Evolutionary conservation across 768 basidiomycete species (phyloP).

Genomic region (Sutorius australiensis): DNA sequence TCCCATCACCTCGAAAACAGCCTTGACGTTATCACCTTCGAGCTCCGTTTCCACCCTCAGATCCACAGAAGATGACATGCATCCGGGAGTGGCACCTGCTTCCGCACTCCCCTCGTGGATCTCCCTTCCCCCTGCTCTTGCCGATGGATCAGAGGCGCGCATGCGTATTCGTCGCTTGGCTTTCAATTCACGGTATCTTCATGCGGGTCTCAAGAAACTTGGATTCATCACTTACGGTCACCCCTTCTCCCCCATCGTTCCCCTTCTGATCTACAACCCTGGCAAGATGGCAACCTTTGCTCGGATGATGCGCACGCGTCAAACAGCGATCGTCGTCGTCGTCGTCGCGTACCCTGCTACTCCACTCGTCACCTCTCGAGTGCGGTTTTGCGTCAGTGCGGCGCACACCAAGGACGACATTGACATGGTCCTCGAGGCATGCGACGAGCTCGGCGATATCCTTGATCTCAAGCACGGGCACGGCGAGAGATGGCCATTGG

Average conservation of each 20-base stretch:
- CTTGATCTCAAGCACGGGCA: conserved; percentile 84
- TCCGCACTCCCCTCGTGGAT: conserved; percentile 75
- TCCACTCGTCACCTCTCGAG: conserved; percentile 80
- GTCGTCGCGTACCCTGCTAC: conserved; percentile 92
- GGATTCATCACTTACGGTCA: conserved; percentile 97
- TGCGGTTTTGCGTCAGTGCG: conserved; percentile 92
- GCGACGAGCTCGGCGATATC: conserved; percentile 87
- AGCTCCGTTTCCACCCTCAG: conserved; percentile 26
- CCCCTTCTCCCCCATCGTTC: conserved; percentile 88
- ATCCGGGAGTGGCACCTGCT: conserved; percentile 69
- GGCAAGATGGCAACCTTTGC: conserved; percentile 94
- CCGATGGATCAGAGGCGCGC: conserved; percentile 81
- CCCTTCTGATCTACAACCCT: conserved; percentile 86
- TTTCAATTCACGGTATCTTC: conserved; percentile 94
- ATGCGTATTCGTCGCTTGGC: conserved; percentile 83
- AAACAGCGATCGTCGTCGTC: conserved; percentile 81
- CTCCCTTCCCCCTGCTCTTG: conserved; percentile 62
- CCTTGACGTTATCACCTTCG: conserved; percentile 29
- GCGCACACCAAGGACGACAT: conserved; percentile 97
- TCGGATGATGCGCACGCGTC: conserved; percentile 74
- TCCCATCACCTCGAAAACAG: conserved; percentile 26
- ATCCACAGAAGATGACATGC: conserved; percentile 40
- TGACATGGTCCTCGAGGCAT: conserved; percentile 78
- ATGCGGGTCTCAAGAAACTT: conserved; percentile 78
- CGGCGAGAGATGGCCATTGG: conserved; percentile 71